These are phyloP conservation scores for Alternaria conjuncta DNA, from an alignment of 2,329 filamentous ascomycete species.

Conservation along the genomic window DNA sequence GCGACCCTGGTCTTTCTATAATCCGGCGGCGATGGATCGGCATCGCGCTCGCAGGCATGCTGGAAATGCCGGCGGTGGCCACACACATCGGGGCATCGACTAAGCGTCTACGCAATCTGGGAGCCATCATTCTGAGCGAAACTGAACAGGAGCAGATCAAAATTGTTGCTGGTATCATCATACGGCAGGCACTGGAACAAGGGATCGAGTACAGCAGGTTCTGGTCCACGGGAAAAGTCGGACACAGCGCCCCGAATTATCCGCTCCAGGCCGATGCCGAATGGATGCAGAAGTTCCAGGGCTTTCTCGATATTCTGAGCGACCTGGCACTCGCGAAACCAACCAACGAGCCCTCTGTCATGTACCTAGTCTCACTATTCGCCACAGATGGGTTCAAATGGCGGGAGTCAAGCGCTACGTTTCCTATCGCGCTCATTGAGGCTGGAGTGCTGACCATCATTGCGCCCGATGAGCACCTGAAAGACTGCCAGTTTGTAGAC, in stretches of 20 bases:
- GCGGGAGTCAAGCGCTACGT: slow-evolving; percentile 12
- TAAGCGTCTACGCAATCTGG: slow-evolving; percentile 25
- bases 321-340: slow-evolving; percentile 19
- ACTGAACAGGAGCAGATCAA: slow-evolving; percentile 38
- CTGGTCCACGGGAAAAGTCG: slow-evolving; percentile 35
- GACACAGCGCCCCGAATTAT: slow-evolving; percentile 31
- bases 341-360: slow-evolving; percentile 17
- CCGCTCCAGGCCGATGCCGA: slow-evolving; percentile 16
- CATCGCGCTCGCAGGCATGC: slow-evolving; percentile 36
- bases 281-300: slow-evolving; percentile 41
- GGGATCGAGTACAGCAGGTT: slow-evolving; percentile 32
- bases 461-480: slow-evolving; percentile 17
- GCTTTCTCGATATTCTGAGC: slow-evolving; percentile 34
- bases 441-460: slow-evolving; percentile 30
- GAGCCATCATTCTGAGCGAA: slow-evolving; percentile 29
- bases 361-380: slow-evolving; percentile 31
- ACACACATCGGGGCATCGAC: slow-evolving; percentile 19
- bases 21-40: slow-evolving; percentile 41
- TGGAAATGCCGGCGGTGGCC: slow-evolving; percentile 22
- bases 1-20: slow-evolving; percentile 20
- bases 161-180: slow-evolving; percentile 40
- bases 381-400: slow-evolving; percentile 32
- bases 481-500: slow-evolving; percentile 33
- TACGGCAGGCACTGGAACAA: slow-evolving; percentile 31
- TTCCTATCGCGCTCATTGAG: slow-evolving; percentile 26